Conservation (phyloP, 352 stramenopile genomes). For the Blastocystis sp. region DNA sequence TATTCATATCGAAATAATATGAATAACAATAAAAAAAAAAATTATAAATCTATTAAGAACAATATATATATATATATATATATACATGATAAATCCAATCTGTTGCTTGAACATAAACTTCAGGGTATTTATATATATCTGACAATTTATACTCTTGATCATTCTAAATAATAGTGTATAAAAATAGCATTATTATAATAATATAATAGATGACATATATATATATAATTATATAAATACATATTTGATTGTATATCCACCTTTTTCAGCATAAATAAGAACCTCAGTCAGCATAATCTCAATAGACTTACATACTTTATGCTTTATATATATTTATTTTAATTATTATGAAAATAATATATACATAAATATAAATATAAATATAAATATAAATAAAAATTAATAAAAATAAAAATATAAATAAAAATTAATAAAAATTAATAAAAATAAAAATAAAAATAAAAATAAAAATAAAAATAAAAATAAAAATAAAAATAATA, state of each 20-base stretch:
- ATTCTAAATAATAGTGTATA: background rate
- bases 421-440: conserved; percentile 32
- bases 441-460: too few relatives aligned
- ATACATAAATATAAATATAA: conserved; percentile 12
- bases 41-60: too few relatives aligned
- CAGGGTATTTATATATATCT: background rate
- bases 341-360: background rate
- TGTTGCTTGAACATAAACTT: conserved; percentile 25
- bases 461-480: too few relatives aligned
- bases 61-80: too few relatives aligned
- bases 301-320: conserved; percentile 14
- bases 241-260: conserved; percentile 10
- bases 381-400: conserved; percentile 29
- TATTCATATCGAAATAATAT: too few relatives aligned
- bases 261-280: conserved; percentile 1
- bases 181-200: background rate
- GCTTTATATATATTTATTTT: background rate
- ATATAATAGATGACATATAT: too few relatives aligned
- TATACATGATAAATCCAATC: too few relatives aligned
- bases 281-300: conserved; percentile 32
- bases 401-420: conserved; percentile 22
- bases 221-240: too few relatives aligned
- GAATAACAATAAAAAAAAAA: too few relatives aligned
- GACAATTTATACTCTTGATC: conserved; percentile 9
- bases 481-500: too few relatives aligned